phyloP scores from a whole-genome alignment of 768 basidiomycete species.

The Phlegmacium glaucopus region DNA sequence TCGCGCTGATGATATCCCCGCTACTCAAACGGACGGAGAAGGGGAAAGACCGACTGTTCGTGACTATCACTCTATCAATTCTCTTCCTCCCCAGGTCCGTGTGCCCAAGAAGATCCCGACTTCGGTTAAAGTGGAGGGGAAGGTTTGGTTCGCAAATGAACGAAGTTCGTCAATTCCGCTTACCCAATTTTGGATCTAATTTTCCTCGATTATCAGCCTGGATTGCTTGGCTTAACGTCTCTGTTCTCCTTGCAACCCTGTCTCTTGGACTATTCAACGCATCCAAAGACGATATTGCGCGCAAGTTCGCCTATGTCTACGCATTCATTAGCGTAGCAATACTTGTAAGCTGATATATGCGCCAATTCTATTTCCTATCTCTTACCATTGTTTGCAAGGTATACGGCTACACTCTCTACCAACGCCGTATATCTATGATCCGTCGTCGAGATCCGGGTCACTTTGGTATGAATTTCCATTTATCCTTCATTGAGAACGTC shows the following conservation, averaged over 20 bases:
- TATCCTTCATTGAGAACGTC: not conserved
- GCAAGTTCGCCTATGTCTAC: constrained; percentile 80
- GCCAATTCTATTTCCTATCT: not conserved
- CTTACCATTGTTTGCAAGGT: constrained; percentile 40
- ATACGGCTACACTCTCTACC: constrained; percentile 86
- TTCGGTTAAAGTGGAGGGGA: constrained; percentile 84
- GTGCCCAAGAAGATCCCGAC: constrained; percentile 83
- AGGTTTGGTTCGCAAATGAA: constrained; percentile 98
- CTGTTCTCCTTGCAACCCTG: constrained; percentile 80
- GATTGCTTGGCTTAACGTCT: constrained; percentile 88
- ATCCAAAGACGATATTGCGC: constrained; percentile 66
- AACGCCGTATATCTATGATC: constrained; percentile 88
- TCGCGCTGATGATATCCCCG: constrained; percentile 73
- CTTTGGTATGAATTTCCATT: constrained; percentile 58
- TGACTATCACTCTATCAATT: constrained; percentile 75
- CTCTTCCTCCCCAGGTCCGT: constrained; percentile 58
- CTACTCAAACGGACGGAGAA: constrained; percentile 43
- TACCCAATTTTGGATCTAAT: not conserved
- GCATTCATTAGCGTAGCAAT: constrained; percentile 73
- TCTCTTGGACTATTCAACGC: constrained; percentile 88
- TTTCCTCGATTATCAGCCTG: constrained; percentile 52
- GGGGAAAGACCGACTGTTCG: constrained; percentile 60
- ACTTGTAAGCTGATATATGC: constrained; percentile 39
- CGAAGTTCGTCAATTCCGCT: constrained; percentile 53
- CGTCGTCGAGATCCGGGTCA: constrained; percentile 83